Evolutionary conservation across 1,284 basidiomycete genomes (phyloP).

Genomic region (Trametes hirsuta): DNA sequence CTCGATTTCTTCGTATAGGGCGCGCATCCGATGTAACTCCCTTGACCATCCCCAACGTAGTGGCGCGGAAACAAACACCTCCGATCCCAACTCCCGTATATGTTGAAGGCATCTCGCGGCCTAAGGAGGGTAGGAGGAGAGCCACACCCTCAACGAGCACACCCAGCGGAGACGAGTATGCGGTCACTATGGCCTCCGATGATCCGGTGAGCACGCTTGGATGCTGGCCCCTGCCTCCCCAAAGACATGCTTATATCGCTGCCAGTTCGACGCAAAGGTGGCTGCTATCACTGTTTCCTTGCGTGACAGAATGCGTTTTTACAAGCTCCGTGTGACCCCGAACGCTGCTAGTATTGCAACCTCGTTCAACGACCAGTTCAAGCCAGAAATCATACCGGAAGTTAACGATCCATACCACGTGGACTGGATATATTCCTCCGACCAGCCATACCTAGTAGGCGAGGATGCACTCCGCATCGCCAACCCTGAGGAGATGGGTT

Average conservation of each 20-base stretch:
- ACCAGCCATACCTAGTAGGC: conserved; percentile 66
- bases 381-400: conserved; percentile 81
- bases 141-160: conserved; percentile 25
- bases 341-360: conserved; percentile 74
- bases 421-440: conserved; percentile 73
- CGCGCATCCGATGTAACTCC: conserved; percentile 89
- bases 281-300: conserved; percentile 74
- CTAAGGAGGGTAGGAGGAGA: conserved; percentile 40
- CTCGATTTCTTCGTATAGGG: conserved; percentile 85
- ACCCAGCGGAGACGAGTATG: conserved; percentile 49
- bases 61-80: conserved; percentile 66
- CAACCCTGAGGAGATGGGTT: conserved; percentile 68
- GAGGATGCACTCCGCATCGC: conserved; percentile 78
- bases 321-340: conserved; percentile 81
- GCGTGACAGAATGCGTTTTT: conserved; percentile 85
- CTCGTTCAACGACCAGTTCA: conserved; percentile 76
- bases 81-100: conserved; percentile 46
- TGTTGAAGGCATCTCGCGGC: conserved; percentile 57
- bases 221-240: background rate
- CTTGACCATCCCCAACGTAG: conserved; percentile 72
- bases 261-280: conserved; percentile 76
- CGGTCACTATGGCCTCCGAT: conserved; percentile 47
- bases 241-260: background rate
- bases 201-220: conserved; percentile 56
- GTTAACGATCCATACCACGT: conserved; percentile 80